Evolutionary conservation across 805 yeast species (phyloP).

Genomic region (Schizosaccharomyces japonicus): DNA sequence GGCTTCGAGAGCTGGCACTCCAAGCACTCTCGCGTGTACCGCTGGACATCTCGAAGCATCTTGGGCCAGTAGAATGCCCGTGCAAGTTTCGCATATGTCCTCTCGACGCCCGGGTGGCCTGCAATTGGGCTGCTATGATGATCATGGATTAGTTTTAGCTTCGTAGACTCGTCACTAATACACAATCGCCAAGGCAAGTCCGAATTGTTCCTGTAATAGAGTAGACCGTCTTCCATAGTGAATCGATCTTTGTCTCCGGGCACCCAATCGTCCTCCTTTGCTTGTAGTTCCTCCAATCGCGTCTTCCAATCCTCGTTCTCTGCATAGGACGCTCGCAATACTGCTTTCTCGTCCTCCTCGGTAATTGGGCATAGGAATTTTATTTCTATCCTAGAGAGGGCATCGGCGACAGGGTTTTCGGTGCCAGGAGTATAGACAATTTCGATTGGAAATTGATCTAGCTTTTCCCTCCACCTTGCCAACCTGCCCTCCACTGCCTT

Average conservation of each 20-base stretch:
- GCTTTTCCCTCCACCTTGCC: slow-evolving; percentile 7
- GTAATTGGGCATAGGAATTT: no score
- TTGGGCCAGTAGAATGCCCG: slow-evolving; percentile 3
- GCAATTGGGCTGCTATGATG: slow-evolving; percentile 3
- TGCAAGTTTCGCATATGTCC: not conserved
- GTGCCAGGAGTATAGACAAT: slow-evolving; percentile 6
- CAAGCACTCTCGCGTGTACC: not conserved
- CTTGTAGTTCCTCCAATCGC: no score
- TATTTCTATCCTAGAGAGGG: not conserved
- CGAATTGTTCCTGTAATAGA: not conserved
- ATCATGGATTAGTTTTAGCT: not conserved
- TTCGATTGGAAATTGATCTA: slow-evolving; percentile 4
- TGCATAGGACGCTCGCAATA: no score
- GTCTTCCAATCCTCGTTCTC: no score
- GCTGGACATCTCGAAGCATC: not conserved
- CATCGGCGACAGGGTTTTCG: slow-evolving; percentile 5
- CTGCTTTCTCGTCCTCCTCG: no score
- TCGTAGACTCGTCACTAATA: not conserved
- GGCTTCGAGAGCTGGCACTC: no score
- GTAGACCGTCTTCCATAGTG: not conserved
- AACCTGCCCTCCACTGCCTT: not conserved
- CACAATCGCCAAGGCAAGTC: not conserved
- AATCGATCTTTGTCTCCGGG: no score
- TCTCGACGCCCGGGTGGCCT: not conserved
- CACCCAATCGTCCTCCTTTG: no score